phyloP scores from a whole-genome alignment of 805 yeast species.

The Candida railenensis region DNA sequence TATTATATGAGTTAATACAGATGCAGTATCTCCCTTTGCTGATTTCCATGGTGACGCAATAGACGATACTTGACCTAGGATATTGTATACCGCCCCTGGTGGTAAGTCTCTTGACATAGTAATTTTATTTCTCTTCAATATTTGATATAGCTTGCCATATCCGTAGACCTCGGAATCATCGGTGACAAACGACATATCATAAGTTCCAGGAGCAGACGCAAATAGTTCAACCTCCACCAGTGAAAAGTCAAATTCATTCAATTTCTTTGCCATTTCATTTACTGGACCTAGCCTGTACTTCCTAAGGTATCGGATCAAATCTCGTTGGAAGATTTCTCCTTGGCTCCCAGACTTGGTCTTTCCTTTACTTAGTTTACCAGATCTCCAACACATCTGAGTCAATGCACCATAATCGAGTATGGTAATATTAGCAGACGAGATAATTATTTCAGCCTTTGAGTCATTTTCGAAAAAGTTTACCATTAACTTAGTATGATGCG shows the following conservation, averaged over 20 bases:
- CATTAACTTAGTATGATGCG: conserved; percentile 70
- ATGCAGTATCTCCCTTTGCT: conserved; percentile 24
- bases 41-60: conserved; percentile 45
- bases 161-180: conserved; percentile 39
- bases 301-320: conserved; percentile 43
- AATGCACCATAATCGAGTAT: conserved; percentile 52
- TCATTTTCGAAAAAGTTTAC: conserved; percentile 49
- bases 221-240: conserved; percentile 51
- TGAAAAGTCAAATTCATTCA: conserved; percentile 44
- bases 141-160: conserved; percentile 45
- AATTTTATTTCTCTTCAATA: conserved; percentile 31
- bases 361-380: conserved; percentile 39
- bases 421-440: conserved; percentile 62
- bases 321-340: conserved; percentile 40
- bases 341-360: conserved; percentile 3
- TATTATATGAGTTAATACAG: conserved; percentile 47
- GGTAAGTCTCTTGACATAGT: conserved; percentile 11
- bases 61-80: conserved; percentile 48
- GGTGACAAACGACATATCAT: conserved; percentile 11
- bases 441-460: conserved; percentile 46
- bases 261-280: conserved; percentile 19
- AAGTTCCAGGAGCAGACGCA: conserved; percentile 53
- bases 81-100: conserved; percentile 16
- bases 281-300: conserved; percentile 37
- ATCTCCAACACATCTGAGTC: conserved; percentile 67